Base-by-base conservation (phyloP, 148 eudicot genomes). In the Salicornia ramosissima region DNA sequence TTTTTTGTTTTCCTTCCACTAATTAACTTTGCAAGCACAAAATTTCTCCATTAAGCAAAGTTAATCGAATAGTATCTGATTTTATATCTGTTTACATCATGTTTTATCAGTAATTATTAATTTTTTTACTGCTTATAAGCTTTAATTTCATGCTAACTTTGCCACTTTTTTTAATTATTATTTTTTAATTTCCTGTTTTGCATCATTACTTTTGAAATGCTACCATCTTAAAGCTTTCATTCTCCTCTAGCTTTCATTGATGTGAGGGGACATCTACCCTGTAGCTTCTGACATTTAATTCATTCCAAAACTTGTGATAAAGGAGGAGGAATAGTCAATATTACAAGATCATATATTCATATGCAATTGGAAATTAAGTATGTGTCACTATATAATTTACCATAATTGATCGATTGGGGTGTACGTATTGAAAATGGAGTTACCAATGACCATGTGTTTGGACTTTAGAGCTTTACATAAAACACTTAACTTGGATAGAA, bases 121-220 rank as follows among this genome's bases (percentile, higher is more conserved):
- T 4, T n/a, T 36, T 22, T 22, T 42, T 40, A 40, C 31, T 39
- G 29, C 24, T 36, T 40, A 30, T 21, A 36, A 63, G 25, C 67
- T 63, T 63, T 31, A 59, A 63, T 63, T 40, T 42, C 67, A 42
- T 63, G 66, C 47, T 36, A 22, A 39, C 67, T 40, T 63, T 11
- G 16, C 14, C 18, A 9, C 13, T 19, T 34, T 61, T 40, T 40
- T 40, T 40, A n/a, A n/a, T n/a, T n/a, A n/a, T n/a, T 25, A 4
- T 22, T 25, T 11, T 24, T 39, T 63, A 40, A 11, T 22, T 63
- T 63, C 67, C 67, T 63, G 67, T 24, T 40, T 63, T 63, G 67
- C 30, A 63, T 63, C 67, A 63, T 39, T 63, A 63, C 67, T 39
- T 63, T 63, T 40, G 67, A 63, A 63, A 22, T 63, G 50, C 47